Base-by-base conservation (phyloP, 805 yeast genomes). In the Yarrowia alimentaria region DNA sequence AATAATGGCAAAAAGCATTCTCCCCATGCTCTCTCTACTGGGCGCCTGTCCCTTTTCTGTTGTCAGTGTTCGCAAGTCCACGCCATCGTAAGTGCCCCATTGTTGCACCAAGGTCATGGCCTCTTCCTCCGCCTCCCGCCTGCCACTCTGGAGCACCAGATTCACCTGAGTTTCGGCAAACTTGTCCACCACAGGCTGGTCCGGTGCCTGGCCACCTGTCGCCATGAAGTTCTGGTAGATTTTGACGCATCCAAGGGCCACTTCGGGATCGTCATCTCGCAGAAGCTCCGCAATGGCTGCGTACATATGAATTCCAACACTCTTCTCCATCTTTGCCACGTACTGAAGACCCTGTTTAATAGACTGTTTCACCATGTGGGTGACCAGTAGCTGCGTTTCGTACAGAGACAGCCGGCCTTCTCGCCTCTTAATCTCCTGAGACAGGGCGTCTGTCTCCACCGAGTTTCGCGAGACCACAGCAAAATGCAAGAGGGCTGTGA, bases 391-490 rank as follows among this genome's bases (percentile, higher is more conserved):
- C 28, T 43, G 37, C 1, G 50, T 43, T 6, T 43, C 50, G 5
- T 43, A 30, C 2, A 31, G 17, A 14, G 35, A 21, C 2, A 43
- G 17, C 1, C 50, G 37, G 7, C 50, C 50, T 5, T 43, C 37
- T n/a, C 50, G 50, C 1, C 37, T 29, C n/a, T 43, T 31, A n/a
- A 43, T 43, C 18, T 43, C 50, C 29, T 22, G 35, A 2, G 37
- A 30, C 1, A 43, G 24, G 10, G 10, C 30, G 9, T 43, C 50
- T 9, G 37, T 43, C 9, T 6, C 29, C 11, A 30, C 22, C 14
- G 37, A 43, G 30, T 43, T 37, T 13, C 37, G 28, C 6, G 37
- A 22, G 20, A 31, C 50, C 4, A 43, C 37, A n/a, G 37, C 37
- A 21, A 20, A 43, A 17, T 43, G 50, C 37, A 43, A 16, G 0